Conservation (phyloP, 257 asterid species). For the Capsicum rhomboideum region DNA sequence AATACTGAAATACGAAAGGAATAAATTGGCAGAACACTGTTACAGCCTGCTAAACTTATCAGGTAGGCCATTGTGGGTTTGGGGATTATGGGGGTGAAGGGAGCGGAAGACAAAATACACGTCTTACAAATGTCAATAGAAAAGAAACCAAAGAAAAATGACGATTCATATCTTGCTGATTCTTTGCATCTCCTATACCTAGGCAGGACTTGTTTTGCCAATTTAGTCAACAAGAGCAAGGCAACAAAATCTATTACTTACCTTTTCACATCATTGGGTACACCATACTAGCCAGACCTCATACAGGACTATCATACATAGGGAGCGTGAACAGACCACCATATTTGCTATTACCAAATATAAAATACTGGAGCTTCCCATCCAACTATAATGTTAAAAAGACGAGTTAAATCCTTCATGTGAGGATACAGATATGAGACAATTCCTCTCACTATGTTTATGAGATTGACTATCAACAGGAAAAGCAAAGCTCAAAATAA, state of each 20-base stretch:
- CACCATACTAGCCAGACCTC: background rate
- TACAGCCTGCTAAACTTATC: background rate
- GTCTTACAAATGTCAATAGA: background rate
- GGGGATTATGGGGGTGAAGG: background rate
- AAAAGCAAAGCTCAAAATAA: background rate
- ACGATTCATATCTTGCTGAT: background rate
- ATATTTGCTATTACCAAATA: background rate
- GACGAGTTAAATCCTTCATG: background rate
- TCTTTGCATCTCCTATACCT: background rate
- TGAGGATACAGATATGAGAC: background rate
- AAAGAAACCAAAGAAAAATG: background rate
- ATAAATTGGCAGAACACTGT: background rate
- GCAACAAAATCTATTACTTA: background rate
- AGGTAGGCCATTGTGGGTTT: background rate
- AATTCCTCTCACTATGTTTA: background rate
- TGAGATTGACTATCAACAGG: background rate
- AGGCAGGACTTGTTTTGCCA: background rate
- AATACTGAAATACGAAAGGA: background rate
- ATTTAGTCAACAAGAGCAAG: background rate
- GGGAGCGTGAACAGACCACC: conserved; percentile 4
- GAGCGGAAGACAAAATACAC: background rate
- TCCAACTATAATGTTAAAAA: background rate
- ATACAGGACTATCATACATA: background rate
- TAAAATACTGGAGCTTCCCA: background rate
- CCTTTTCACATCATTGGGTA: background rate